phyloP scores from a whole-genome alignment of 371 early-diverging fungal species.

The Actinomortierella ambigua region DNA sequence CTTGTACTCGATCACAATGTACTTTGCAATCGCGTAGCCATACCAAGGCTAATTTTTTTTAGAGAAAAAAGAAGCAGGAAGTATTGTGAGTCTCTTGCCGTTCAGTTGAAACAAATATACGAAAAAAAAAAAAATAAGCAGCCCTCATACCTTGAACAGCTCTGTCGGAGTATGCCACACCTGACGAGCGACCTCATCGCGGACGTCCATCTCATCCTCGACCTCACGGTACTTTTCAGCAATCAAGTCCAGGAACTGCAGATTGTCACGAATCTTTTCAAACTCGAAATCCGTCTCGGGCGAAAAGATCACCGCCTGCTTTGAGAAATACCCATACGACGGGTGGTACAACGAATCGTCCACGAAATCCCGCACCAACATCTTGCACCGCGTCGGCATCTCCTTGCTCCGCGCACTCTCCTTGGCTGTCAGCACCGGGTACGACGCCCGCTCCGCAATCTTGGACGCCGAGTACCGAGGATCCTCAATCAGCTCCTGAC shows the following conservation, averaged over 20 bases:
- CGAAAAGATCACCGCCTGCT: conserved; percentile 90
- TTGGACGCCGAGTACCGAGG: conserved; percentile 28
- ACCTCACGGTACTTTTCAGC: conserved; percentile 82
- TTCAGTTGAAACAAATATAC: background rate
- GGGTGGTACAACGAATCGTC: conserved; percentile 96
- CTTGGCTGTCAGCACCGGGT: conserved; percentile 42
- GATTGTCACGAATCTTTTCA: conserved; percentile 71
- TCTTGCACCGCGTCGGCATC: conserved; percentile 64
- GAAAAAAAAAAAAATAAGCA: background rate
- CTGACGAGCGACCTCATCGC: conserved; percentile 75
- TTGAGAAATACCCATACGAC: conserved; percentile 95
- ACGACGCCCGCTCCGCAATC: conserved; percentile 24
- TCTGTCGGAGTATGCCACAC: conserved; percentile 98
- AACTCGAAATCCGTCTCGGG: conserved; percentile 77
- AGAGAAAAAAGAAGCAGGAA: background rate
- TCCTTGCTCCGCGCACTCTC: conserved; percentile 18
- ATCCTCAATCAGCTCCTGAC: conserved; percentile 32
- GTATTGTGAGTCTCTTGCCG: background rate
- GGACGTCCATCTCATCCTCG: conserved; percentile 65
- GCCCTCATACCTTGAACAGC: conserved; percentile 77
- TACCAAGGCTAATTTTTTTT: conserved; percentile 77
- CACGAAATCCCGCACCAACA: conserved; percentile 91
- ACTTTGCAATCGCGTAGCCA: conserved; percentile 90
- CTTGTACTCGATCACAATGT: conserved; percentile 83
- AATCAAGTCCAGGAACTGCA: conserved; percentile 81